These are phyloP conservation scores for Neoboletus brunneissimus DNA, from an alignment of 768 basidiomycete genomes.

Conservation along the genomic window DNA sequence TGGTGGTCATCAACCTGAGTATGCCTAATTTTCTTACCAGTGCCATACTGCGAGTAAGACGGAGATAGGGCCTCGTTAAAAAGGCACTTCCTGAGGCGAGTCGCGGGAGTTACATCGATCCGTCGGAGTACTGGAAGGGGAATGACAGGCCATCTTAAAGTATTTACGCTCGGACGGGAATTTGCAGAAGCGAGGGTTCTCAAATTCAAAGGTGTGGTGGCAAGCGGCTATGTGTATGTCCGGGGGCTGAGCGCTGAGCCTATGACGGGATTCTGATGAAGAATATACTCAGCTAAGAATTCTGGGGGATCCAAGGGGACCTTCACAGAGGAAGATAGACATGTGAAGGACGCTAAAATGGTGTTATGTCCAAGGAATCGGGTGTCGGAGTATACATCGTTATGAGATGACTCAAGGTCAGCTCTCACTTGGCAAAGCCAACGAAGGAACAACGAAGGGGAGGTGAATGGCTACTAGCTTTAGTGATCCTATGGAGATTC, in stretches of 20 bases:
- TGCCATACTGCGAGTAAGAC: neutral
- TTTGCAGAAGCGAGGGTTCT: neutral
- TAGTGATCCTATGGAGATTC: no score
- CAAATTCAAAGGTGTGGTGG: neutral
- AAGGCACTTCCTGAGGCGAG: neutral
- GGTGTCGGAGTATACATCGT: no score
- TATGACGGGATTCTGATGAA: neutral
- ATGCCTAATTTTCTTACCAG: neutral
- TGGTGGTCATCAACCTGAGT: neutral
- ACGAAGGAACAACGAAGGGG: no score
- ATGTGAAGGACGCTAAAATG: no score
- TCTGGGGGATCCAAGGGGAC: neutral
- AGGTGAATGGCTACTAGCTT: no score
- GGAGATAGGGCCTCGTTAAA: neutral
- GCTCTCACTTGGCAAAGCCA: no score
- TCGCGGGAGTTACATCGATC: neutral
- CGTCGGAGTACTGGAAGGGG: neutral
- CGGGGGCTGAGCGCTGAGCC: no score
- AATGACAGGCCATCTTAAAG: neutral
- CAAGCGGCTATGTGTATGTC: neutral
- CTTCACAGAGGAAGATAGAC: no score
- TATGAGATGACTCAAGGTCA: no score
- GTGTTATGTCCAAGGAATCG: no score
- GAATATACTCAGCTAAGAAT: neutral
- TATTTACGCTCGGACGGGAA: no score